Evolutionary conservation across 805 yeast genomes (phyloP).

Genomic region (Nakazawaea wickerhamii): DNA sequence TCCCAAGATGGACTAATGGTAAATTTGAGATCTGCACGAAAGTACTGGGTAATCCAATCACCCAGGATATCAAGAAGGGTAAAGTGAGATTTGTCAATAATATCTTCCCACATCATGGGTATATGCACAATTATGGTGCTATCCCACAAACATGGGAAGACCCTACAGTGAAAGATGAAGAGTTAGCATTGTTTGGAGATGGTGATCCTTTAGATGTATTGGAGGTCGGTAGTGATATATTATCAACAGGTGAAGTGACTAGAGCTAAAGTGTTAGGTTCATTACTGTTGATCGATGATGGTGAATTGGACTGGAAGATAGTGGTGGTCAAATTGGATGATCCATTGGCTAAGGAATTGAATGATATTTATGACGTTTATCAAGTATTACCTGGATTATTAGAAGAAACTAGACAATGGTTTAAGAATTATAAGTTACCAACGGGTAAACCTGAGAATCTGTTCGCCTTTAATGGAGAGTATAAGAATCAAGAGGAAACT

Average conservation of each 20-base stretch:
- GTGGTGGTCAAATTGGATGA: conserved; percentile 66
- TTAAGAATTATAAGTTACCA: conserved; percentile 77
- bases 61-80: conserved; percentile 75
- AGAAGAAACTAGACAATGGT: conserved; percentile 69
- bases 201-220: conserved; percentile 94
- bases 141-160: conserved; percentile 97
- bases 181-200: conserved; percentile 59
- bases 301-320: conserved; percentile 95
- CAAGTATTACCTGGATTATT: conserved; percentile 65
- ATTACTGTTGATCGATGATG: conserved; percentile 80
- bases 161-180: conserved; percentile 49
- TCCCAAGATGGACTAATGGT: conserved; percentile 79
- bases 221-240: conserved; percentile 64
- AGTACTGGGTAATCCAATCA: conserved; percentile 63
- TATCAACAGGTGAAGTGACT: conserved; percentile 46
- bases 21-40: conserved; percentile 71
- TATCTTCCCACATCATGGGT: conserved; percentile 78
- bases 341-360: conserved; percentile 53
- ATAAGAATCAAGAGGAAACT: conserved; percentile 53
- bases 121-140: conserved; percentile 85
- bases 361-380: conserved; percentile 66
- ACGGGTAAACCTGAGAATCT: conserved; percentile 72
- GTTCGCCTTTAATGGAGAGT: conserved; percentile 72
- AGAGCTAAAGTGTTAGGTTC: conserved; percentile 70
- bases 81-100: conserved; percentile 71